These are phyloP conservation scores for Mortierella antarctica DNA, from an alignment of 192 early-diverging fungal species.

Conservation along the genomic window DNA sequence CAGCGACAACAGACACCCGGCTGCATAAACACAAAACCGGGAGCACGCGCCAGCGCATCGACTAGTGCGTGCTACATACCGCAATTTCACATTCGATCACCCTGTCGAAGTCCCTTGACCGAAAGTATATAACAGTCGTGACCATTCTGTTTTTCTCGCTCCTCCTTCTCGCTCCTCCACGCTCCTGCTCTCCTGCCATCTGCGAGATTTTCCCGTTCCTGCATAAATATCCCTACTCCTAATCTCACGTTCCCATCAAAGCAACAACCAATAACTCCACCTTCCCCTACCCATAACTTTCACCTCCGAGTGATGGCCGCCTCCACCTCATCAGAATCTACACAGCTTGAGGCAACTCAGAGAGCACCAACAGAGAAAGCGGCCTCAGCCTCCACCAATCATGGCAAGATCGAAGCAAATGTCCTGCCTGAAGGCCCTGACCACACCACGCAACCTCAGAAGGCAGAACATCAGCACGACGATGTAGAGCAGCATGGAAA, in stretches of 20 bases:
- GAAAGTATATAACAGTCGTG: too few species aligned
- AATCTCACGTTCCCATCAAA: not conserved
- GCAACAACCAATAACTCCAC: not conserved
- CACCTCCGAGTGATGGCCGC: constrained; percentile 13
- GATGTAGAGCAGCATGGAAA: constrained; percentile 16
- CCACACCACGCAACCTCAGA: not conserved
- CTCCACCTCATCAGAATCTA: constrained; percentile 31
- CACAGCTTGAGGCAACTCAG: constrained; percentile 16
- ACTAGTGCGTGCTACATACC: too few species aligned
- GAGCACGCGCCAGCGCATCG: too few species aligned
- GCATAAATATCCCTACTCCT: too few species aligned
- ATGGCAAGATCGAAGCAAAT: not conserved
- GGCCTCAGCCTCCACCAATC: not conserved
- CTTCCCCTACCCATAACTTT: not conserved
- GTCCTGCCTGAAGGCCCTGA: not conserved
- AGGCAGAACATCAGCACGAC: not conserved
- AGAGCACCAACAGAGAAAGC: not conserved
- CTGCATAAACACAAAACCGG: not conserved
- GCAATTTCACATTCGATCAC: too few species aligned
- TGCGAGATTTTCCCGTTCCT: too few species aligned
- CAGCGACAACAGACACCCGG: not conserved
- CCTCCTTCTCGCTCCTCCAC: not conserved
- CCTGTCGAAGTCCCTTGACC: too few species aligned
- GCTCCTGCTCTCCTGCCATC: not conserved
- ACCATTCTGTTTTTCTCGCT: not conserved